These are phyloP conservation scores for Karstenula rhodostoma DNA, from an alignment of 2,329 filamentous ascomycete species.

Conservation along the genomic window DNA sequence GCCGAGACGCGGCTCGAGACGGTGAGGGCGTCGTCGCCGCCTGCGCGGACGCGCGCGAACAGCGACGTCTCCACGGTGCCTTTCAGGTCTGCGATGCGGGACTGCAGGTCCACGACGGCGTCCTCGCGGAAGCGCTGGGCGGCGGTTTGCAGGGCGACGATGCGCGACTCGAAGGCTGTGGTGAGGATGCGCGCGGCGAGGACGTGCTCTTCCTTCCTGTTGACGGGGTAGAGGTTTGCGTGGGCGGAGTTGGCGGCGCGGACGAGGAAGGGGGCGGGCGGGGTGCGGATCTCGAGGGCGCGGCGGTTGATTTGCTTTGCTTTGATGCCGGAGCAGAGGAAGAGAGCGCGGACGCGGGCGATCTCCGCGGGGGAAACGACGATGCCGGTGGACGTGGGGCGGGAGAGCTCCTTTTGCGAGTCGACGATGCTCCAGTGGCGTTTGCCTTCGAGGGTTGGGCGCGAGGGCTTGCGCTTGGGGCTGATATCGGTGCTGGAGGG, in stretches of 20 bases:
- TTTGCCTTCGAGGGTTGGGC: conserved; percentile 51
- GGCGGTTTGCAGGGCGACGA: conserved; percentile 59
- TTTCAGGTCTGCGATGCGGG: conserved; percentile 55
- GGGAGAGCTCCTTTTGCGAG: conserved; percentile 43
- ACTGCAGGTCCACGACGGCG: conserved; percentile 55
- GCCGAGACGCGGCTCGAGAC: conserved; percentile 79
- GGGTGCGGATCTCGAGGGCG: conserved; percentile 58
- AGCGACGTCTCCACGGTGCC: conserved; percentile 59
- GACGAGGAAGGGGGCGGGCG: conserved; percentile 46
- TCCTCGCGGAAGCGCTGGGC: conserved; percentile 58
- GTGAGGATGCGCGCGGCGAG: conserved; percentile 63
- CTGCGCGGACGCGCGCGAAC: conserved; percentile 68
- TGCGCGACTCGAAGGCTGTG: conserved; percentile 55
- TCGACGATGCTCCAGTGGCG: conserved; percentile 68
- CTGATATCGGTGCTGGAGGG: conserved; percentile 1
- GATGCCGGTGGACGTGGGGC: conserved; percentile 40
- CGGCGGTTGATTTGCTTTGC: conserved; percentile 79
- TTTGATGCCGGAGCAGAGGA: conserved; percentile 88
- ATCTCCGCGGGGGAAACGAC: conserved; percentile 70
- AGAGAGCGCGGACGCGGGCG: conserved; percentile 76
- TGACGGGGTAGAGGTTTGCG: conserved; percentile 53
- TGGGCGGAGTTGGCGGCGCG: conserved; percentile 56
- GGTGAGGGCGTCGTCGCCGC: conserved; percentile 81
- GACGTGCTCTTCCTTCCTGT: conserved; percentile 61
- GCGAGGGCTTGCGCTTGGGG: conserved; percentile 38